Percentiles rank a stretch among this genome's conserved stretches.
These are phyloP conservation scores for Colletotrichum spaethianum DNA, from an alignment of 2,329 filamentous ascomycete genomes.

Conservation along the genomic window DNA sequence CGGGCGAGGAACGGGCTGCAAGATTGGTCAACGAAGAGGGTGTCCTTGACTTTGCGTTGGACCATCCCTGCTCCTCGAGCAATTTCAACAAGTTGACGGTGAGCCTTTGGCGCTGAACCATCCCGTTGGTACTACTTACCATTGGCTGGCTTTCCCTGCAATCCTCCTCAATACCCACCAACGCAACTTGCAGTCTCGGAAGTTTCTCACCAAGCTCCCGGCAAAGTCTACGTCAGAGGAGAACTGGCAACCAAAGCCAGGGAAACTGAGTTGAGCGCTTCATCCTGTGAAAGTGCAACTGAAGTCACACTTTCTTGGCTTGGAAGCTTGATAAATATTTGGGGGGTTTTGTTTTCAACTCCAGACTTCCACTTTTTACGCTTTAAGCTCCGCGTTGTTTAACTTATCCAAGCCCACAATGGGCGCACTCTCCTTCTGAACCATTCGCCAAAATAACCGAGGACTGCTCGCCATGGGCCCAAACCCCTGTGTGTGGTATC, in stretches of 20 bases:
- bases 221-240: not conserved
- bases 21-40: too few species aligned
- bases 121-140: not conserved
- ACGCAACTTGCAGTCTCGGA: not conserved
- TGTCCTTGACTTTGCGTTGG: not conserved
- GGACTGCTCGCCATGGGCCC: not conserved
- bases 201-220: not conserved
- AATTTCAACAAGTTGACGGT: not conserved
- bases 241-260: not conserved
- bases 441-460: not conserved
- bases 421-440: not conserved
- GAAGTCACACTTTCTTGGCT: too few species aligned
- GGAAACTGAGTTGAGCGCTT: not conserved
- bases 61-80: not conserved
- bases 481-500: not conserved
- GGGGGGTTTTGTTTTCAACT: not conserved
- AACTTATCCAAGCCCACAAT: not conserved
- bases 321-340: too few species aligned
- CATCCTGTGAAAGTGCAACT: too few species aligned
- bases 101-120: not conserved
- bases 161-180: not conserved
- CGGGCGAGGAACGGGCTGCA: too few species aligned
- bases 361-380: not conserved
- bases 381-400: not conserved
- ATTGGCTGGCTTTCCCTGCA: not conserved